Conservation (phyloP, 108 stramenopile genomes). For the Fistulifera pelliculosa region DNA sequence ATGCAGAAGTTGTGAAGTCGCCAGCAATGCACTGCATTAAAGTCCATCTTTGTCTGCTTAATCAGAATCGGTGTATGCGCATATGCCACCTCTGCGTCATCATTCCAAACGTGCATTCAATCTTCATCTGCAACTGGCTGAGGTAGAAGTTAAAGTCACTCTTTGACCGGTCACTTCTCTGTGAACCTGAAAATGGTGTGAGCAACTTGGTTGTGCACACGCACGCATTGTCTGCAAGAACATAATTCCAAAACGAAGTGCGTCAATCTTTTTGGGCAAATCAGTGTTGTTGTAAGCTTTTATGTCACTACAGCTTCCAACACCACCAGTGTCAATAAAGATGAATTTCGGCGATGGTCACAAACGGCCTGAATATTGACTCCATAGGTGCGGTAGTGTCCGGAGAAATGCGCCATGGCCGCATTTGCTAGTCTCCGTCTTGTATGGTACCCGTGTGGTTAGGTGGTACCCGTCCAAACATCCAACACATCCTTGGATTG, state of each 20-base stretch:
- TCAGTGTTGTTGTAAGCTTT: too few species aligned
- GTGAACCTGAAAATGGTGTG: slow-evolving; percentile 14
- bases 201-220: slow-evolving; percentile 5
- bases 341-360: slow-evolving; percentile 13
- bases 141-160: slow-evolving; percentile 18
- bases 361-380: slow-evolving; percentile 22
- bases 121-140: slow-evolving; percentile 19
- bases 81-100: slow-evolving; percentile 14
- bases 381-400: slow-evolving; percentile 24
- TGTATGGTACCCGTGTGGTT: too few species aligned
- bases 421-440: too few species aligned
- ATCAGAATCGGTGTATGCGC: too few species aligned
- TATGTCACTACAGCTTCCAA: too few species aligned
- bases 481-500: too few species aligned
- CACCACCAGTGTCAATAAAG: slow-evolving; percentile 3
- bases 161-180: slow-evolving; percentile 8
- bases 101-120: slow-evolving; percentile 27
- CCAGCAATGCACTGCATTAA: too few species aligned
- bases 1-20: too few species aligned
- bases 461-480: too few species aligned
- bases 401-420: slow-evolving; percentile 18
- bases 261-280: too few species aligned
- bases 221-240: slow-evolving; percentile 13
- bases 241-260: background rate
- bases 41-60: too few species aligned